A percentile compares a stretch with the other conserved stretches of the same genome.
Evolutionary conservation across 306 rosid species (phyloP).

Genomic region (Prunus armeniaca): DNA sequence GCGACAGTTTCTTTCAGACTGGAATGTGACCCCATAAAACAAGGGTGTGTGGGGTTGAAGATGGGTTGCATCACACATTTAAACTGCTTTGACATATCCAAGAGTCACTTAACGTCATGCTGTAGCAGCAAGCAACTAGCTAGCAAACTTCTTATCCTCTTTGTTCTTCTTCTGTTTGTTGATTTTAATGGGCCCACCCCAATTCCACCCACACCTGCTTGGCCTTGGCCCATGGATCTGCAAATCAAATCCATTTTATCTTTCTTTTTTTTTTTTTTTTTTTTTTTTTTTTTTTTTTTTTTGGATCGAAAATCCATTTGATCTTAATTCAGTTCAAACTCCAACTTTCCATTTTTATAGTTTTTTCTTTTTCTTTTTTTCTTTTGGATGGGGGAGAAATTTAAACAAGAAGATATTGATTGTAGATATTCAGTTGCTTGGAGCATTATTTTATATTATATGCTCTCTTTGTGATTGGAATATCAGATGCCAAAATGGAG

Average conservation of each 20-base stretch:
- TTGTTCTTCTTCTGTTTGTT: background rate
- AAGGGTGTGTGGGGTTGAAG: background rate
- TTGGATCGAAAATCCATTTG: too few species aligned
- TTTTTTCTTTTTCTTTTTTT: too few species aligned
- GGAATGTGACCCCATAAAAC: slow-evolving; percentile 6
- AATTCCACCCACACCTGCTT: background rate
- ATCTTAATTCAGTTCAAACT: background rate
- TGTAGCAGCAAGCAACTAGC: background rate
- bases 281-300: too few species aligned
- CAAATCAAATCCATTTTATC: too few species aligned
- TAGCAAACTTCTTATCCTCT: slow-evolving; percentile 9
- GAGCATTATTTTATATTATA: background rate
- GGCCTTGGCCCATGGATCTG: background rate
- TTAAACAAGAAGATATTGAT: background rate
- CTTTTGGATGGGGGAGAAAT: background rate
- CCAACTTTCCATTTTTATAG: background rate
- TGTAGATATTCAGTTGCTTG: background rate
- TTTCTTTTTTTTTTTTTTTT: too few species aligned
- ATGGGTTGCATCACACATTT: background rate
- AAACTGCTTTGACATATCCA: slow-evolving; percentile 2
- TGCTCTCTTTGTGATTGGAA: background rate
- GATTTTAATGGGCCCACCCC: background rate
- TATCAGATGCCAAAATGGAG: background rate
- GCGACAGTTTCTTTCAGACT: background rate
- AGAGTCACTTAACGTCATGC: background rate